Base-by-base conservation (phyloP, 441 rosid genomes). In the Brassica hybrid region DNA sequence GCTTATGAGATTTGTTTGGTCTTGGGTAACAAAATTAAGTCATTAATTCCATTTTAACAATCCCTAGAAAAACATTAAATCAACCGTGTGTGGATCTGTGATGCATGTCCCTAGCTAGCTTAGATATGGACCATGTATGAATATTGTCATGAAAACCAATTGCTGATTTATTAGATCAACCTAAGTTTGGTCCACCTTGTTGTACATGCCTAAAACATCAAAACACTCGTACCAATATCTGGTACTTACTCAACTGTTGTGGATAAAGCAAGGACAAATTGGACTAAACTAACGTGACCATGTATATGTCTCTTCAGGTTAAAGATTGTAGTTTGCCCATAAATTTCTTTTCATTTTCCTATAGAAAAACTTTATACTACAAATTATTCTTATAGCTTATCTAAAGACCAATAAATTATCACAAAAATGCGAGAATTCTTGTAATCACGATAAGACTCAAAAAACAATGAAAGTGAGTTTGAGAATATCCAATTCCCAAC, bases 181-280 rank as follows among this genome's bases (percentile, higher is more conserved):
- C 45, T 17, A 60, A 78, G 74, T 78, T 66, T 60, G 74, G 81
- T 72, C 69, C 73, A 78, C 73, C 0, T 50, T 50, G 25, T 3
- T 59, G 6, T 61, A 6, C 18, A 25, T 67, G 69, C 69, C 36
- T 30, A 59, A 73, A 78, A 36, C 45, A 58, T 78, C 81, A 59
- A 72, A 71, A 72, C 73, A 66, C 19, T 77, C 76, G 81, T 73
- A 78, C 81, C 69, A 67, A 1, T 16, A 23, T 78, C 14, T 13
- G 81, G 78, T 73, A 78, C 73, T 18, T 9, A 41, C 25, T 65
- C 5, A 18, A 27, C 68, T 60, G 59, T 60, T 72, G 36, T 14
- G 23, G 57, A 61, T 63, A 34, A 13, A 52, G 34, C 17, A 59
- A 59, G 57, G 48, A 78, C 73, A 45, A 50, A 6, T 8, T 60